Conservation (phyloP, 83 land plant species). For the Picea abies region DNA sequence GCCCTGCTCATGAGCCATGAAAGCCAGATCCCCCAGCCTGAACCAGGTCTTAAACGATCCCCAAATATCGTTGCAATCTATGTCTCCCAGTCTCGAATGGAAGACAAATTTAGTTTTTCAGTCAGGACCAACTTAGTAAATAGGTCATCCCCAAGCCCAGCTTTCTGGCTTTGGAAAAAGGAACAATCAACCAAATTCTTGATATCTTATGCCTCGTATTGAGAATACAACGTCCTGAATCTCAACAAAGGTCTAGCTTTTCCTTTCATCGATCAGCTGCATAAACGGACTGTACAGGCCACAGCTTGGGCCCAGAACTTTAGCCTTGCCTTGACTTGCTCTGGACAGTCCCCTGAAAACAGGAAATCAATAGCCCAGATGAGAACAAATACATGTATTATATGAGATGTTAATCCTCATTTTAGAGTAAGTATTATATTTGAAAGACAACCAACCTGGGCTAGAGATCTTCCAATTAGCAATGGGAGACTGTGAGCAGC, state of each 20-base stretch:
- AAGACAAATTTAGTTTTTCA: not conserved
- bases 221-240: not conserved
- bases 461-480: slow-evolving; percentile 40
- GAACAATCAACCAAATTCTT: not conserved
- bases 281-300: slow-evolving; percentile 29
- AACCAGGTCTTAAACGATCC: not conserved
- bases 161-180: not conserved
- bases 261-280: slow-evolving; percentile 19
- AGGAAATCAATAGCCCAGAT: not conserved
- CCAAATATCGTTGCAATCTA: not conserved
- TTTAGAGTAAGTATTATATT: not conserved
- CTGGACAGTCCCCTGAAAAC: slow-evolving; percentile 28
- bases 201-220: not conserved
- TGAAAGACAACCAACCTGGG: slow-evolving; percentile 32
- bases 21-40: not conserved
- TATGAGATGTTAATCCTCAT: not conserved
- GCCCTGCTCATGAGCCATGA: not conserved
- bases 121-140: not conserved
- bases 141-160: not conserved
- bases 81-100: not conserved
- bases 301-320: too few relatives aligned
- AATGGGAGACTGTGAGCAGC: slow-evolving; percentile 23
- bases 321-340: not conserved
- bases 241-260: not conserved
- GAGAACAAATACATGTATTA: not conserved